Evolutionary conservation across 208 protist species (phyloP).

Genomic region (Wallacemonas rigidus): DNA sequence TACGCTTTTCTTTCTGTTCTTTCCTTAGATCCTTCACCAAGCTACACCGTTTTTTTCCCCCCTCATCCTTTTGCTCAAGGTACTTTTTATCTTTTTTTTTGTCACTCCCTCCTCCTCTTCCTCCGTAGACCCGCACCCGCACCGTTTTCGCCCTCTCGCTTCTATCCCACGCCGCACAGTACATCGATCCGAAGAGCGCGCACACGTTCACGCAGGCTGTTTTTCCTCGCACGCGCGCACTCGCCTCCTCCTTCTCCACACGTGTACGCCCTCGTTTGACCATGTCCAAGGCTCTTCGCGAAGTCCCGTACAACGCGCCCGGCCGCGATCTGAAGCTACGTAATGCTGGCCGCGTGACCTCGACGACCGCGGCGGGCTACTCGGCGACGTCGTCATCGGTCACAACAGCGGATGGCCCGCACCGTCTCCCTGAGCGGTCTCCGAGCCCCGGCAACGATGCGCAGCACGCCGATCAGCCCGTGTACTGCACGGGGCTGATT

Average conservation of each 20-base stretch:
- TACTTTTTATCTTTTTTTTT: conserved; percentile 4
- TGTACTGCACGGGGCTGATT: conserved; percentile 78
- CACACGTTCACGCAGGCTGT: no score
- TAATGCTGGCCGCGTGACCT: conserved; percentile 8
- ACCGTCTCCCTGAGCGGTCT: conserved; percentile 25
- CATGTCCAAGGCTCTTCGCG: conserved; percentile 28
- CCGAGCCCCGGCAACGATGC: conserved; percentile 45
- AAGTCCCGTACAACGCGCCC: conserved; percentile 21
- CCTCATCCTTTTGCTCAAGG: conserved; percentile 18
- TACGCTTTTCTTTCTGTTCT: conserved; percentile 21
- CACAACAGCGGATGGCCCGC: conserved; percentile 19
- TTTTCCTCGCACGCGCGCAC: neutral
- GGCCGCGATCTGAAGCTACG: conserved; percentile 18
- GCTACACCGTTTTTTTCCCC: neutral
- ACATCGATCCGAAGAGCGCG: no score
- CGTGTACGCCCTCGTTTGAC: neutral
- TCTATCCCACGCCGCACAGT: neutral
- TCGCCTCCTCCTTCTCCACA: neutral
- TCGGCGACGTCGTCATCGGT: neutral
- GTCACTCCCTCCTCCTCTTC: neutral
- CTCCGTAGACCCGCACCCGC: neutral
- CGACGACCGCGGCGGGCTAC: conserved; percentile 8
- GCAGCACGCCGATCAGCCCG: conserved; percentile 53
- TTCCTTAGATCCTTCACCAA: conserved; percentile 13
- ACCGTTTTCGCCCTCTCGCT: neutral